Percentiles rank a stretch among this genome's conserved stretches.
phyloP scores from a whole-genome alignment of 805 yeast genomes.

The Suhomyces sp. region DNA sequence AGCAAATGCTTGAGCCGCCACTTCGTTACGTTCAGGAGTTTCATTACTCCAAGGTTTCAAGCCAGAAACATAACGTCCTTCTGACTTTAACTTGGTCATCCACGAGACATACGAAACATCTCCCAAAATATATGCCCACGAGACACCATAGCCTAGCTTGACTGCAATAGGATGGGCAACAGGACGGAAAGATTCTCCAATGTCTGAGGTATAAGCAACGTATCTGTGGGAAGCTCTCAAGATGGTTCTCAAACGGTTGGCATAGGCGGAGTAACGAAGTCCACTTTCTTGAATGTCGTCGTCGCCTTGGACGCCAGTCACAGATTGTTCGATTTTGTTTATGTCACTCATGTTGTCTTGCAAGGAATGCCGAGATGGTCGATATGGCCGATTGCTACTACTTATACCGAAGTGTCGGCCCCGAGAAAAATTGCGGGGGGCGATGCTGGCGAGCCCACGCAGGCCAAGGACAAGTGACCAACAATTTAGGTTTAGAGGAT shows the following conservation, averaged over 20 bases:
- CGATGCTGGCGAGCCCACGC: not conserved
- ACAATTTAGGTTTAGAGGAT: not conserved
- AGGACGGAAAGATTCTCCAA: slow-evolving; percentile 84
- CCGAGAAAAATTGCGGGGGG: not conserved
- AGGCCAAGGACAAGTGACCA: not conserved
- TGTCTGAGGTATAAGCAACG: slow-evolving; percentile 82
- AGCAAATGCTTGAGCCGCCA: slow-evolving; percentile 34
- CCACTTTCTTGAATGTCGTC: slow-evolving; percentile 17
- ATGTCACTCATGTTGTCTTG: slow-evolving; percentile 1
- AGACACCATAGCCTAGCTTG: slow-evolving; percentile 61
- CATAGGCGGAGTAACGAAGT: slow-evolving; percentile 79
- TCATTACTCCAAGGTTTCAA: slow-evolving; percentile 64
- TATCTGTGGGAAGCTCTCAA: slow-evolving; percentile 72
- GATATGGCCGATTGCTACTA: not conserved
- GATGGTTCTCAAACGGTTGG: slow-evolving; percentile 69
- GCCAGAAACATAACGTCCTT: slow-evolving; percentile 60
- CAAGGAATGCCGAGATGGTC: not conserved
- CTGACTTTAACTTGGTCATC: slow-evolving; percentile 63
- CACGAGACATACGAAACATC: slow-evolving; percentile 74
- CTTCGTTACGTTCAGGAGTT: slow-evolving; percentile 41
- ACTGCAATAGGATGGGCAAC: slow-evolving; percentile 72
- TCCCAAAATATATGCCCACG: slow-evolving; percentile 73
- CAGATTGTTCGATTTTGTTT: slow-evolving; percentile 7
- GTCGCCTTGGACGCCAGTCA: slow-evolving; percentile 15
- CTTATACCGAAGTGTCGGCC: not conserved